Conservation (phyloP, 345 rosid genomes). For the Mangifera indica region DNA sequence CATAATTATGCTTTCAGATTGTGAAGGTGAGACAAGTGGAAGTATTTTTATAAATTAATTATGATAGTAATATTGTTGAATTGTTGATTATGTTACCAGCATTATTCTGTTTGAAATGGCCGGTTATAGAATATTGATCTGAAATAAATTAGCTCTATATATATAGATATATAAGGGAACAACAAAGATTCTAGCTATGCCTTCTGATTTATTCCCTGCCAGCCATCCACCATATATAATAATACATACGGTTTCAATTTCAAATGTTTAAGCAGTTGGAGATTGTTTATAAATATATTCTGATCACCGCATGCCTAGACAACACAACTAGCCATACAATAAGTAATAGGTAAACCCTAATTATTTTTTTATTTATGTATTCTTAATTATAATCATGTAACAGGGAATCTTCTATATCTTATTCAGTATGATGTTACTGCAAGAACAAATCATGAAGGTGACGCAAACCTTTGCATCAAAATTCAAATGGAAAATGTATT, state of each 20-base stretch:
- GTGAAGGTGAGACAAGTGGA: neutral
- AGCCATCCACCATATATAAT: neutral
- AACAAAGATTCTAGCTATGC: slow-evolving; percentile 13
- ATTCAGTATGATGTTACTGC: too few relatives aligned
- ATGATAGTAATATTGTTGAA: too few relatives aligned
- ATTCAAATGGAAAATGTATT: neutral
- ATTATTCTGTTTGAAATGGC: slow-evolving; percentile 1
- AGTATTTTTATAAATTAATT: too few relatives aligned
- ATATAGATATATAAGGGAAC: too few relatives aligned
- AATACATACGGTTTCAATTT: neutral
- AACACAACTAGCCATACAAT: neutral
- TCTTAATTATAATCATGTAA: neutral
- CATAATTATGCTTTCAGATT: neutral
- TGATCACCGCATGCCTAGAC: neutral
- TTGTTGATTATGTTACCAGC: too few relatives aligned
- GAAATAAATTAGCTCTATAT: neutral
- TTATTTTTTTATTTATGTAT: neutral
- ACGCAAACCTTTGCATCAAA: too few relatives aligned
- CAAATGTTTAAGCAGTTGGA: slow-evolving; percentile 9
- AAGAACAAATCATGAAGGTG: too few relatives aligned
- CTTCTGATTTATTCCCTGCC: slow-evolving; percentile 10
- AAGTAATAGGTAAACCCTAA: neutral
- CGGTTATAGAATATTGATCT: neutral
- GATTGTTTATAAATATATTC: neutral
- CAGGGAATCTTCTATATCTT: neutral